Conservation (phyloP, 306 rosid species). For the Medicago lupulina region DNA sequence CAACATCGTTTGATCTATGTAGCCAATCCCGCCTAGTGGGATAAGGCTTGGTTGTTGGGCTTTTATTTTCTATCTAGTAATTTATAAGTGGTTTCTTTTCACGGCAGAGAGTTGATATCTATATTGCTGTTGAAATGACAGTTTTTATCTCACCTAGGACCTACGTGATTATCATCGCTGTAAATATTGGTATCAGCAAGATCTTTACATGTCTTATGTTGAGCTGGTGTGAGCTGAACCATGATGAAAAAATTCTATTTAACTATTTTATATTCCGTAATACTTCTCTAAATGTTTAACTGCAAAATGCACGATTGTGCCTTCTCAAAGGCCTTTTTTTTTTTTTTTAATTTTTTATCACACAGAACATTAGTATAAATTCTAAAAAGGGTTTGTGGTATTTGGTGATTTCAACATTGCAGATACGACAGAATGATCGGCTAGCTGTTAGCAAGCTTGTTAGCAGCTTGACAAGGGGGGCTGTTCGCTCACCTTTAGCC, state of each 20-base stretch:
- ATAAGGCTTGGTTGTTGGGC: neutral
- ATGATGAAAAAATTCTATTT: conserved; percentile 6
- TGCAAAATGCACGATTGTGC: neutral
- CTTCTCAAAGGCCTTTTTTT: conserved; percentile 20
- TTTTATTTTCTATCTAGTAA: conserved; percentile 13
- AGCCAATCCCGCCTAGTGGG: neutral
- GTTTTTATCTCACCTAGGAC: conserved; percentile 9
- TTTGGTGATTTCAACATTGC: conserved; percentile 50
- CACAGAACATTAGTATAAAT: conserved; percentile 15
- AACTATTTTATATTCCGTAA: conserved; percentile 18
- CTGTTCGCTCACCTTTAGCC: conserved; percentile 93
- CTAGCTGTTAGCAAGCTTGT: conserved; percentile 98
- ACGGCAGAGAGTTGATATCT: conserved; percentile 27
- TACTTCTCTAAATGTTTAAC: conserved; percentile 5
- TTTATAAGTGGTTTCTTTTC: conserved; percentile 36
- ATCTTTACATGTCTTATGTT: conserved; percentile 3
- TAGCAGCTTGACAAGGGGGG: conserved; percentile 94
- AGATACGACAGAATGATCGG: conserved; percentile 98
- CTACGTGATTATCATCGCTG: neutral
- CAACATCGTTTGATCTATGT: neutral
- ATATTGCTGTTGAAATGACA: conserved; percentile 26
- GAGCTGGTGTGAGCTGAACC: conserved; percentile 16
- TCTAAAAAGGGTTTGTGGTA: conserved; percentile 40
- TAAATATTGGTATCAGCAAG: conserved; percentile 3
- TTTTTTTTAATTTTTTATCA: neutral